Evolutionary conservation across 2,329 filamentous ascomycete species (phyloP).

Genomic region (Aspergillus pseudoglaucus): DNA sequence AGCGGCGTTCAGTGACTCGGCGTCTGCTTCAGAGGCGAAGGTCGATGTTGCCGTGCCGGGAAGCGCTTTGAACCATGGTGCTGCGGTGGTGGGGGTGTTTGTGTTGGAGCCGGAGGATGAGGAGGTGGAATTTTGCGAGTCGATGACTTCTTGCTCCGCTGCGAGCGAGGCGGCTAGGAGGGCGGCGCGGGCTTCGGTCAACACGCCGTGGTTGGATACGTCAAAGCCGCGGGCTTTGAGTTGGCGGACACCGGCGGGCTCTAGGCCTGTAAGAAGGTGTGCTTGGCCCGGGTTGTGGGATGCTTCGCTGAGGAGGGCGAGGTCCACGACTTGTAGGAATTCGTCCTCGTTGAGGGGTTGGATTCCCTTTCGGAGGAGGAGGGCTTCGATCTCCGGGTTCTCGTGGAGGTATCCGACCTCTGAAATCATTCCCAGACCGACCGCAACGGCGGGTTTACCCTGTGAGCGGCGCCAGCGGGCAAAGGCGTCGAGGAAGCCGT

Average conservation of each 20-base stretch:
- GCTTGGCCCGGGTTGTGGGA: background rate
- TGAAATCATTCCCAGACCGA: conserved; percentile 31
- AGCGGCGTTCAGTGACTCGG: background rate
- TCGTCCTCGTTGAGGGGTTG: conserved; percentile 28
- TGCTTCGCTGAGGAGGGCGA: background rate
- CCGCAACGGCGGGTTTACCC: conserved; percentile 22
- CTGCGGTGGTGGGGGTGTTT: no score
- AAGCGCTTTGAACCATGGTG: no score
- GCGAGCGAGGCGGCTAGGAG: background rate
- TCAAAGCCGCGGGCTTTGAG: background rate
- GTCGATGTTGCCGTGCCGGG: no score
- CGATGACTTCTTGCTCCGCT: background rate
- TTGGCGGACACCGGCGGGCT: background rate
- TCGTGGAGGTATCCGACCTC: conserved; percentile 35
- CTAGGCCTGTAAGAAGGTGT: background rate
- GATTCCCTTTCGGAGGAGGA: conserved; percentile 31
- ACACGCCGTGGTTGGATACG: background rate
- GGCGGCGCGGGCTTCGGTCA: background rate
- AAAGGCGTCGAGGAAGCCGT: conserved; percentile 28
- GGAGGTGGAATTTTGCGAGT: background rate
- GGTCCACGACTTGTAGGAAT: conserved; percentile 20
- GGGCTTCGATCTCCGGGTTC: conserved; percentile 29
- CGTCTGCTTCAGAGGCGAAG: background rate
- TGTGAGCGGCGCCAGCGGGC: conserved; percentile 20
- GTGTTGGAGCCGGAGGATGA: no score